Evolutionary conservation across 108 stramenopile species (phyloP).

Genomic region (Nannochloropsis gaditana): DNA sequence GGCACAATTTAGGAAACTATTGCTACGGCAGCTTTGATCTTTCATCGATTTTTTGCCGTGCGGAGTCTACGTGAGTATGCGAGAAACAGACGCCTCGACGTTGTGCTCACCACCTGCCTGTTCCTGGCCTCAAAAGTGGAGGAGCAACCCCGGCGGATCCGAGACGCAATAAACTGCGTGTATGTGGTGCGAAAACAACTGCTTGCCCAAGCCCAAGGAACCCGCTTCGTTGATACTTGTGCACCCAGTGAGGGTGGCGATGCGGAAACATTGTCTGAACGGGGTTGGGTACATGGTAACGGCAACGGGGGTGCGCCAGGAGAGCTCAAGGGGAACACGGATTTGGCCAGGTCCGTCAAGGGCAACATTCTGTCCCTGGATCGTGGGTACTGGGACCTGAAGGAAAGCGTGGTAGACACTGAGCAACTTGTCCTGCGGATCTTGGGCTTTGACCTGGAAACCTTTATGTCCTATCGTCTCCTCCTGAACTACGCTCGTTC

Average conservation of each 20-base stretch:
- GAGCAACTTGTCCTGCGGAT: not conserved
- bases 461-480: not conserved
- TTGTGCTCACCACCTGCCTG: slow-evolving; percentile 5
- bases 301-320: not conserved
- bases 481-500: slow-evolving; percentile 6
- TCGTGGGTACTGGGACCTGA: slow-evolving; percentile 6
- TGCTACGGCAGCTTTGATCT: not conserved
- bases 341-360: no score
- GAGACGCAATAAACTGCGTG: not conserved
- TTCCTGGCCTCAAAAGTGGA: slow-evolving; percentile 3
- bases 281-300: not conserved
- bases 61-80: not conserved
- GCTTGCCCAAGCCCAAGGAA: not conserved
- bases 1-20: not conserved
- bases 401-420: not conserved
- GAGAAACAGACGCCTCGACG: not conserved
- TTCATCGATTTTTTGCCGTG: not conserved
- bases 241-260: not conserved
- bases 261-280: not conserved
- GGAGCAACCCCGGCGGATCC: not conserved
- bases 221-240: not conserved
- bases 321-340: not conserved
- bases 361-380: not conserved
- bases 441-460: not conserved
- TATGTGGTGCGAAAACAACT: not conserved